Percentiles rank a stretch among this genome's conserved stretches.
These are phyloP conservation scores for Pleurotus ostreatus DNA, from an alignment of 768 basidiomycete genomes.

Conservation along the genomic window DNA sequence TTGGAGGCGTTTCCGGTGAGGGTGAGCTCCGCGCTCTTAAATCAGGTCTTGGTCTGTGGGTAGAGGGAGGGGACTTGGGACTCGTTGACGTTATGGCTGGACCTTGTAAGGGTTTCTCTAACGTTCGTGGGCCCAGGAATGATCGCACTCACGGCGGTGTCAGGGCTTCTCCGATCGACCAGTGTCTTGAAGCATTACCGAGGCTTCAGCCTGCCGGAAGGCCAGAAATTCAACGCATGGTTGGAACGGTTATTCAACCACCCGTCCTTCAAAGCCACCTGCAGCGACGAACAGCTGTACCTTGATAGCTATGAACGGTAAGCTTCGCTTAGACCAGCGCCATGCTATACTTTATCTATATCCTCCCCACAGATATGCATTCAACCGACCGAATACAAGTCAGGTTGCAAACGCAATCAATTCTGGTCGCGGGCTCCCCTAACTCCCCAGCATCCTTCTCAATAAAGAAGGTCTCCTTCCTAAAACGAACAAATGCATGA, in stretches of 20 bases:
- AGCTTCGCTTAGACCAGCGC: no score
- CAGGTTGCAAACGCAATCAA: slow-evolving; percentile 77
- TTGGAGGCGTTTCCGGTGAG: slow-evolving; percentile 34
- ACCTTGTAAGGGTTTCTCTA: slow-evolving; percentile 48
- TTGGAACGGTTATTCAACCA: slow-evolving; percentile 50
- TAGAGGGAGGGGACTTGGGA: slow-evolving; percentile 51
- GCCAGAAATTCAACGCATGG: slow-evolving; percentile 49
- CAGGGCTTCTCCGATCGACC: slow-evolving; percentile 67
- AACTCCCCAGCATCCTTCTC: slow-evolving; percentile 15
- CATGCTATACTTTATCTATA: neutral
- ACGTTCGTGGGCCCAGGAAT: neutral
- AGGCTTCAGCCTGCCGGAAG: slow-evolving; percentile 53
- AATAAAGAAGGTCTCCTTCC: no score
- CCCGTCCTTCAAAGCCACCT: slow-evolving; percentile 62
- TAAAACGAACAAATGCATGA: no score
- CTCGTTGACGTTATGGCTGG: slow-evolving; percentile 66
- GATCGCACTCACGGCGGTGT: slow-evolving; percentile 1
- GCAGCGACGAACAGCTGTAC: slow-evolving; percentile 65
- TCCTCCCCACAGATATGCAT: slow-evolving; percentile 52
- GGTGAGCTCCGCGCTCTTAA: slow-evolving; percentile 33
- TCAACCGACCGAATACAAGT: slow-evolving; percentile 74
- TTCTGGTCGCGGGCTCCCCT: slow-evolving; percentile 58
- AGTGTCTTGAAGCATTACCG: slow-evolving; percentile 66
- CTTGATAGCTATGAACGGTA: slow-evolving; percentile 71
- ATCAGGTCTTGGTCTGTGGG: slow-evolving; percentile 56